Percentiles rank a stretch among this genome's conserved stretches.
Conservation (phyloP, 371 early-diverging fungal species). For the Apophysomyces elegans region DNA sequence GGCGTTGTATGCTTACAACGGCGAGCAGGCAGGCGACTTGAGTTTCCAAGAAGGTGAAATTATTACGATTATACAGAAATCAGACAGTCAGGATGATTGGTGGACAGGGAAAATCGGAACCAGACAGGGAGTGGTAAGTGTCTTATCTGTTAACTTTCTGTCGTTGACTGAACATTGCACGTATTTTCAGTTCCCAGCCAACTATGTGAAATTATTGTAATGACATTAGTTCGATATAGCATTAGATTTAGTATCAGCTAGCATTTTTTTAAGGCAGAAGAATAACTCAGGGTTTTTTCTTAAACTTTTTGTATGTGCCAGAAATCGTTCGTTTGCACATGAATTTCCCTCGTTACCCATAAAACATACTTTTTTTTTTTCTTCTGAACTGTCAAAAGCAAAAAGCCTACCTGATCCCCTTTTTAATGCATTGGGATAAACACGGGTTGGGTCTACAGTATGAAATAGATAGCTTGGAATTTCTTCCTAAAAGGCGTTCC, state of each 20-base stretch:
- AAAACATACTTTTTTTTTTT: too few species aligned
- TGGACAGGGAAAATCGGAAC: slow-evolving; percentile 77
- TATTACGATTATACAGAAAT: slow-evolving; percentile 67
- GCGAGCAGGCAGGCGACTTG: slow-evolving; percentile 73
- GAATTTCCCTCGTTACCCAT: too few species aligned
- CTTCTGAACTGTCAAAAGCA: too few species aligned
- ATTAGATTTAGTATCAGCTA: slow-evolving; percentile 1
- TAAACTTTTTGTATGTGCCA: too few species aligned
- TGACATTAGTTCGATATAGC: neutral
- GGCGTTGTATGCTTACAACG: slow-evolving; percentile 76
- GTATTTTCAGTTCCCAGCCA: slow-evolving; percentile 72
- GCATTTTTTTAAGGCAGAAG: neutral
- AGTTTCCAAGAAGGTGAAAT: slow-evolving; percentile 75
- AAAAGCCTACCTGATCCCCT: neutral
- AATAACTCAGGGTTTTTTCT: neutral
- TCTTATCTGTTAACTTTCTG: neutral
- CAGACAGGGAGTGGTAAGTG: slow-evolving; percentile 63
- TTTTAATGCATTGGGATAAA: neutral
- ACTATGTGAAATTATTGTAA: slow-evolving; percentile 68
- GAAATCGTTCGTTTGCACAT: too few species aligned
- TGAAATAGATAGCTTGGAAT: too few species aligned
- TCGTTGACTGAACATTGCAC: neutral
- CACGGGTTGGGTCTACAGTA: neutral
- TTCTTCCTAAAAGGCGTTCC: too few species aligned
- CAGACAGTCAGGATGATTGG: slow-evolving; percentile 77